These are phyloP conservation scores for Pseudisothecium myosuroides DNA, from an alignment of 225 moss, liverwort and hornwort genomes.

Conservation along the genomic window DNA sequence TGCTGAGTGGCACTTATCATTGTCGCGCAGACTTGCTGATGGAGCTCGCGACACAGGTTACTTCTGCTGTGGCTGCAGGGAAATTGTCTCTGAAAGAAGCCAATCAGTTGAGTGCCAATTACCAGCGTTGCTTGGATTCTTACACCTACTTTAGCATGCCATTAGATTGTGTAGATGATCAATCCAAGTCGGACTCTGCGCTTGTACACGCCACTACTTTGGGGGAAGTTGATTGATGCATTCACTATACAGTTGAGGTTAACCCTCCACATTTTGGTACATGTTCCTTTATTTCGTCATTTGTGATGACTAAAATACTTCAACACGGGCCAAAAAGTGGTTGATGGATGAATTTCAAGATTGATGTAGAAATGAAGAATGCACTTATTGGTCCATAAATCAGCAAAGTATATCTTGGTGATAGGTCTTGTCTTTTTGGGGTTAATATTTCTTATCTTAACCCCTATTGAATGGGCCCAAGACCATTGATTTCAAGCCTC, in stretches of 20 bases:
- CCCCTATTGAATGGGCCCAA: rapidly evolving
- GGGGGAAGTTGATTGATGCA: not conserved
- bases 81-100: slow-evolving; percentile 44
- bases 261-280: not conserved
- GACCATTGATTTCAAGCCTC: too few species aligned
- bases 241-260: not conserved
- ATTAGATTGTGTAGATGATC: not conserved
- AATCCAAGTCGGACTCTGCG: not conserved
- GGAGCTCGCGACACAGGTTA: slow-evolving; percentile 29
- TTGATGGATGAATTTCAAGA: not conserved
- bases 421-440: not conserved
- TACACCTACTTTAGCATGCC: slow-evolving; percentile 61
- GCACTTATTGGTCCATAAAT: not conserved
- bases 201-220: not conserved
- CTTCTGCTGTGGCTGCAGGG: slow-evolving; percentile 40
- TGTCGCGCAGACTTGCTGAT: slow-evolving; percentile 25
- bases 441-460: not conserved
- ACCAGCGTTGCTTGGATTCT: slow-evolving; percentile 46
- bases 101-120: slow-evolving; percentile 39
- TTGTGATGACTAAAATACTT: not conserved
- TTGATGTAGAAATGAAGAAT: not conserved
- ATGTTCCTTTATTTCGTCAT: not conserved
- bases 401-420: not conserved
- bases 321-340: not conserved
- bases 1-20: slow-evolving; percentile 37